Conservation (phyloP, 805 yeast species). For the Candida pseudoglaebosa region DNA sequence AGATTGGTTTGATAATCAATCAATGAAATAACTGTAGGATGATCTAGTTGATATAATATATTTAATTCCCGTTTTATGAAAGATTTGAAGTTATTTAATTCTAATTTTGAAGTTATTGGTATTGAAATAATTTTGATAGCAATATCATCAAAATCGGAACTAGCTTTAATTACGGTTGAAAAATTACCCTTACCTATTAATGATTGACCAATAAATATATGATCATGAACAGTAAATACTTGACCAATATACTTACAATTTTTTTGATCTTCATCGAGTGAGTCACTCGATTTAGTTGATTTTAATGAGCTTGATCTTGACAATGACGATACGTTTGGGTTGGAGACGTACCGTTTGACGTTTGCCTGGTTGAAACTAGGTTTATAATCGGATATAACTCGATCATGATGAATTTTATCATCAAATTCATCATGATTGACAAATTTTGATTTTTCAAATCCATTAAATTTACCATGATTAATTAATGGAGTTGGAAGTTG, state of each 20-base stretch:
- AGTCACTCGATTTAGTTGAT: constrained; percentile 2
- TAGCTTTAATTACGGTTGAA: constrained; percentile 57
- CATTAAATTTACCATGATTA: constrained; percentile 16
- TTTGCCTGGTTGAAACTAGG: constrained; percentile 15
- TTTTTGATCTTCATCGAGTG: neutral
- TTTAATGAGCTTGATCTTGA: neutral
- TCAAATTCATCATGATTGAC: constrained; percentile 4
- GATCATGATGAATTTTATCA: constrained; percentile 4
- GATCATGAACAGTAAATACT: constrained; percentile 3
- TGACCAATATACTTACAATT: constrained; percentile 1
- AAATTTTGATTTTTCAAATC: constrained; percentile 4
- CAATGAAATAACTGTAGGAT: constrained; percentile 68
- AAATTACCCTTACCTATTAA: constrained; percentile 66
- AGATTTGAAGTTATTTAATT: constrained; percentile 28
- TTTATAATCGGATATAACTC: constrained; percentile 38
- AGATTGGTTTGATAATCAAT: constrained; percentile 45
- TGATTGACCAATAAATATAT: constrained; percentile 12
- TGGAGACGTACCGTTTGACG: constrained; percentile 6
- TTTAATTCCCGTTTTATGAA: constrained; percentile 62
- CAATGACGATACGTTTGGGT: constrained; percentile 6
- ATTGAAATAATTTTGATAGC: constrained; percentile 67
- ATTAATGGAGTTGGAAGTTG: constrained; percentile 46
- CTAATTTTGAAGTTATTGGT: constrained; percentile 26
- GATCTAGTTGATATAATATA: constrained; percentile 51
- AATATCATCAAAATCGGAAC: constrained; percentile 25